Percentiles rank a stretch among this genome's conserved stretches.
Conservation (phyloP, 768 basidiomycete genomes). For the Cyclocybe cylindracea region DNA sequence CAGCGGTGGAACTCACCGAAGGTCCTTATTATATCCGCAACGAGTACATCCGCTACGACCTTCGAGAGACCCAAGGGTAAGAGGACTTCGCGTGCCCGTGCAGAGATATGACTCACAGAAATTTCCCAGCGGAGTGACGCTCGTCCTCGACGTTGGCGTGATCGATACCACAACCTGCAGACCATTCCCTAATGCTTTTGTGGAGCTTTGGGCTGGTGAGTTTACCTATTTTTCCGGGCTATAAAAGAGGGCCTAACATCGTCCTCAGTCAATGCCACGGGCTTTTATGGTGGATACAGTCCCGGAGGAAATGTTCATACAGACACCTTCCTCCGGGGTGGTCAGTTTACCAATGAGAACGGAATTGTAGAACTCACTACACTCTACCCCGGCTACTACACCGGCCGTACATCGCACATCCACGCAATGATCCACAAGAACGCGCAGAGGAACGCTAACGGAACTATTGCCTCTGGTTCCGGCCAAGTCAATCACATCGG, state of each 20-base stretch:
- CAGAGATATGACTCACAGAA: too few relatives aligned
- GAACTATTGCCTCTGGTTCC: constrained; percentile 27
- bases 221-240: too few relatives aligned
- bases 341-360: constrained; percentile 25
- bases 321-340: constrained; percentile 34
- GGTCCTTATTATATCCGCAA: constrained; percentile 25
- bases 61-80: constrained; percentile 26
- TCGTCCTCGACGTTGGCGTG: constrained; percentile 37
- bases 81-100: neutral
- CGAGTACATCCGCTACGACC: constrained; percentile 24
- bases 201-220: constrained; percentile 35
- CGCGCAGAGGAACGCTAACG: constrained; percentile 15
- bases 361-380: constrained; percentile 33
- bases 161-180: constrained; percentile 37
- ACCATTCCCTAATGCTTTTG: constrained; percentile 32
- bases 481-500: constrained; percentile 34
- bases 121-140: constrained; percentile 26
- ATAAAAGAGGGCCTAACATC: neutral
- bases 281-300: constrained; percentile 25
- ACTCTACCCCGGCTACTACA: constrained; percentile 31
- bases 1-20: neutral
- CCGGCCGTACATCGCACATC: constrained; percentile 33
- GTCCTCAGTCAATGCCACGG: constrained; percentile 25
- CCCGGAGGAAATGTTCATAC: constrained; percentile 14
- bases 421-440: constrained; percentile 30